A percentile compares a stretch with the other conserved stretches of the same genome.
Conservation (phyloP, 306 rosid genomes). For the Begonia loranthoides region DNA sequence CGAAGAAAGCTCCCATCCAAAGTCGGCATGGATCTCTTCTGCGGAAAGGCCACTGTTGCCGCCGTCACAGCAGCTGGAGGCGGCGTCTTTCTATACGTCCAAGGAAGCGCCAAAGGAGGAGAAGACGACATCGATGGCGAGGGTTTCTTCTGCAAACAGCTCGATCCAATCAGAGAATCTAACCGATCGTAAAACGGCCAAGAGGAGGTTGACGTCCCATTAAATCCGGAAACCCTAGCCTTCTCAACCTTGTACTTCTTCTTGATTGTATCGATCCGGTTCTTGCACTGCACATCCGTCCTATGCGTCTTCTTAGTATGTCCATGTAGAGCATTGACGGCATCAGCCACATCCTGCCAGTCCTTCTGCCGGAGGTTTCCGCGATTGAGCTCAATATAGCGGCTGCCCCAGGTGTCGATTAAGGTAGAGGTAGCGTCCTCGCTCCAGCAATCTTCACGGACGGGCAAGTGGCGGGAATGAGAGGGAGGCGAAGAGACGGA, state of each 20-base stretch:
- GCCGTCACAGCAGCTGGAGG: slow-evolving; percentile 14
- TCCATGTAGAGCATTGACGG: slow-evolving; percentile 89
- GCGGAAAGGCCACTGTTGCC: slow-evolving; percentile 37
- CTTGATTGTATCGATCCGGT: slow-evolving; percentile 86
- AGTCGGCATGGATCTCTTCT: slow-evolving; percentile 42
- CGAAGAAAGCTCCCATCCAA: slow-evolving; percentile 47
- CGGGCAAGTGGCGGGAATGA: slow-evolving; percentile 48
- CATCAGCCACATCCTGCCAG: slow-evolving; percentile 95
- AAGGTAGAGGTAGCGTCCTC: slow-evolving; percentile 88
- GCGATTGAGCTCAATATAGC: slow-evolving; percentile 83
- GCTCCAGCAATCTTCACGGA: slow-evolving; percentile 95
- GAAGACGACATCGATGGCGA: slow-evolving; percentile 13
- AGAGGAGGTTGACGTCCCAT: slow-evolving; percentile 29
- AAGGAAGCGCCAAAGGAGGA: slow-evolving; percentile 50
- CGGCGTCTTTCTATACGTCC: slow-evolving; percentile 31
- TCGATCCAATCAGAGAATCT: slow-evolving; percentile 52
- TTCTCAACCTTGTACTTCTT: slow-evolving; percentile 91
- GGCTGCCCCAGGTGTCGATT: slow-evolving; percentile 87
- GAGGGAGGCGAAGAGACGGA: slow-evolving; percentile 21
- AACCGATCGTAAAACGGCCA: slow-evolving; percentile 80
- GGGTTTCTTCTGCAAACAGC: slow-evolving; percentile 28
- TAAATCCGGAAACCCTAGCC: slow-evolving; percentile 60
- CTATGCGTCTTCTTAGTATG: slow-evolving; percentile 80
- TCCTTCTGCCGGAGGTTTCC: slow-evolving; percentile 97
- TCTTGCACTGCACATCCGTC: slow-evolving; percentile 93